Conservation (phyloP, 2,329 filamentous ascomycete genomes). For the Stachybotrys chlorohalonatus region DNA sequence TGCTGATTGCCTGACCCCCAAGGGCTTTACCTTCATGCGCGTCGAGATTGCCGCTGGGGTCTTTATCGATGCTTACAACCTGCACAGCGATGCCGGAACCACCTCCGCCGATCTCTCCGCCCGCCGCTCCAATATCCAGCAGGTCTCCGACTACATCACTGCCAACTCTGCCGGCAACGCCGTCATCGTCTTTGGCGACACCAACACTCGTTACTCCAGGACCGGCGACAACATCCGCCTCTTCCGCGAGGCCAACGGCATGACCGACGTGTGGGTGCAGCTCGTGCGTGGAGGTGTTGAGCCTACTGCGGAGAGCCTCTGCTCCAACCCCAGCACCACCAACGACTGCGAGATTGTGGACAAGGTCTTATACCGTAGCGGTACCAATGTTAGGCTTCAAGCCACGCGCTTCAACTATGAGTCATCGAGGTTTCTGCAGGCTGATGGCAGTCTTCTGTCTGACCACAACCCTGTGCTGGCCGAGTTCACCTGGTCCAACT, state of each 20-base stretch:
- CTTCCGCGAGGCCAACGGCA: conserved; percentile 32
- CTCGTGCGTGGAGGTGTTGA: conserved; percentile 36
- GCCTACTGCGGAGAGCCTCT: conserved; percentile 33
- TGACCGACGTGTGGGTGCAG: conserved; percentile 53
- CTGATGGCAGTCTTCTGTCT: conserved; percentile 45
- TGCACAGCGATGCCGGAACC: conserved; percentile 55
- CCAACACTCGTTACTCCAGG: conserved; percentile 53
- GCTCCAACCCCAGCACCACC: conserved; percentile 46
- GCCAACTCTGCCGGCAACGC: conserved; percentile 48
- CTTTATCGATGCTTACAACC: conserved; percentile 56
- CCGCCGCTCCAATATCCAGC: conserved; percentile 48
- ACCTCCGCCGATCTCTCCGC: conserved; percentile 42
- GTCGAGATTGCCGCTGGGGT: conserved; percentile 37
- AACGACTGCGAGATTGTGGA: conserved; percentile 56
- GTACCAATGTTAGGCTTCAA: conserved; percentile 32
- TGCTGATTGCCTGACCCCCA: conserved; percentile 57
- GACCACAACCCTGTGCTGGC: conserved; percentile 58
- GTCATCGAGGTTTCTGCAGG: conserved; percentile 45
- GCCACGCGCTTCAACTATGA: conserved; percentile 47
- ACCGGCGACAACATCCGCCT: conserved; percentile 37
- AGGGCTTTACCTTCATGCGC: conserved; percentile 62
- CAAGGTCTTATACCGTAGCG: conserved; percentile 53
- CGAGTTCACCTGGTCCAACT: conserved; percentile 28
- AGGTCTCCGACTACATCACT: conserved; percentile 49
- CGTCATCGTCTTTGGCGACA: conserved; percentile 56